A percentile compares a stretch with the other conserved stretches of the same genome.
phyloP scores from a whole-genome alignment of 257 asterid genomes.

The Echites panduratus region DNA sequence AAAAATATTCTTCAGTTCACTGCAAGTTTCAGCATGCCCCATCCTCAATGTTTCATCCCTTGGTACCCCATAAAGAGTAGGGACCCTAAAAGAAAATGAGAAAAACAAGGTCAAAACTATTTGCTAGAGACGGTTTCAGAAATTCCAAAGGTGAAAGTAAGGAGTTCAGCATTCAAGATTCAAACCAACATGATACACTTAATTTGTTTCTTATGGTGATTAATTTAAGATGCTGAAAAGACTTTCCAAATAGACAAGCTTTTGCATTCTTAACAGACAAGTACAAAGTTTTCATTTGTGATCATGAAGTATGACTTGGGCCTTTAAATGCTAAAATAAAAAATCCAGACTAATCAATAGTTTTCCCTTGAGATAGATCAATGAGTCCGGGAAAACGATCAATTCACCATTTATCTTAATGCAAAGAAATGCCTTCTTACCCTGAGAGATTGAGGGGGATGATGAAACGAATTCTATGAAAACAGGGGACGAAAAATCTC shows the following conservation, averaged over 20 bases:
- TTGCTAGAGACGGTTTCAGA: not conserved
- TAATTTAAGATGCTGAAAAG: not conserved
- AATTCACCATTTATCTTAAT: too few species aligned
- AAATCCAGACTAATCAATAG: not conserved
- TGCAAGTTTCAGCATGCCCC: slow-evolving; percentile 85
- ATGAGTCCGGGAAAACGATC: too few species aligned
- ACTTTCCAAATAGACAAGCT: not conserved
- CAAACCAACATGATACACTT: not conserved
- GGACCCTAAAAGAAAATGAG: slow-evolving; percentile 35
- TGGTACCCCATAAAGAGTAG: slow-evolving; percentile 88
- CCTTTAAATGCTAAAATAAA: not conserved
- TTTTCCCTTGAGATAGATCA: not conserved
- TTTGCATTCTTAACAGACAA: not conserved
- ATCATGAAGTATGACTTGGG: not conserved
- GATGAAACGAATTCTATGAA: too few species aligned
- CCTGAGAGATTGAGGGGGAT: too few species aligned
- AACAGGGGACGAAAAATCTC: too few species aligned
- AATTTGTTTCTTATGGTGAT: not conserved
- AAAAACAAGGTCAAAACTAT: not conserved
- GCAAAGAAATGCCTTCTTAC: too few species aligned
- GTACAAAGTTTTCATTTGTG: not conserved
- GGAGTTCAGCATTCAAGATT: not conserved
- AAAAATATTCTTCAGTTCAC: slow-evolving; percentile 70
- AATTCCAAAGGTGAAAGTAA: not conserved
- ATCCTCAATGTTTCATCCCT: slow-evolving; percentile 87